Base-by-base conservation (phyloP, 805 yeast species). In the Barnettozyma wickerhamii region DNA sequence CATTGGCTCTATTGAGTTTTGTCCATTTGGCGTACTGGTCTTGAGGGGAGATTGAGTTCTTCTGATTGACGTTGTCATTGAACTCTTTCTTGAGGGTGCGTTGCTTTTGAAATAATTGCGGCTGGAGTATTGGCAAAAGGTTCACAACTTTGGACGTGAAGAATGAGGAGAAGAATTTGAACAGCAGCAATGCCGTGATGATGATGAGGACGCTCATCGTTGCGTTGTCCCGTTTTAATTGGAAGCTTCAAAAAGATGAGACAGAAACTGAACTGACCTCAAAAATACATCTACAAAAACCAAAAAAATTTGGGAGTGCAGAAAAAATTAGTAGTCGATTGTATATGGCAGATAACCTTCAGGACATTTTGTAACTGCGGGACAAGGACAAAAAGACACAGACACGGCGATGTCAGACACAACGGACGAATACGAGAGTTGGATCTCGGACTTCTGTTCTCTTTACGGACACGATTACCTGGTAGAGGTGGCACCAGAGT, bases 21-120 rank as follows among this genome's bases (percentile, higher is more conserved):
- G 97, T 95, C 98, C 98, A 93, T 55, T 77, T 81, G 21, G 97
- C 96, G 60, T 91, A 93, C 54, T 93, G 81, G 59, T 93, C 97
- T 61, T 91, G 96, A 2, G 97, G 91, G 41, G 87, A 77, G 9
- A 89, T 75, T 3, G 69, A 47, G 23, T 76, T 67, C 46, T 88
- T 74, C 51, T 80, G 77, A 12, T 65, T 68, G 49, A 74, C 68
- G 18, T 78, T 55, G 15, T 64, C 59, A 13, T 60, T 57, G 37
- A 80, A 74, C 47, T 83, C 74, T 7, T 55, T 50, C 40, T 71
- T 66, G 38, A 66, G 52, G 3, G 47, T 42, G 13, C 58, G 52
- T 19, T 72, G 39, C 21, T 43, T 12, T 6, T 33, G 10, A 33
- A 14, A 23, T 4, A 26, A 64, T 50, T 10, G 55, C n/a, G 33